These are phyloP conservation scores for Trichoderma gracile DNA, from an alignment of 2,329 filamentous ascomycete species.

Conservation along the genomic window DNA sequence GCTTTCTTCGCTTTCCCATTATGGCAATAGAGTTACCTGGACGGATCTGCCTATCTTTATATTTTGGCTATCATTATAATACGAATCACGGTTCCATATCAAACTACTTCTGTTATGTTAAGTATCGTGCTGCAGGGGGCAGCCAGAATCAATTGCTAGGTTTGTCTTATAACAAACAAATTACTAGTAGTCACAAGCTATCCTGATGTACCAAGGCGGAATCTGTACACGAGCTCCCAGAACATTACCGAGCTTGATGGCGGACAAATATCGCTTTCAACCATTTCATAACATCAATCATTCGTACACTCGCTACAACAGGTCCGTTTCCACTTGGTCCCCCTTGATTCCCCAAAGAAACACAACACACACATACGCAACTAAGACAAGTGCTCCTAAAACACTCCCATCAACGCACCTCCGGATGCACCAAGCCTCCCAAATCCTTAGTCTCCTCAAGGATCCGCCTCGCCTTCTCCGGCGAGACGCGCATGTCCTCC, in stretches of 20 bases:
- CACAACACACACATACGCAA: not conserved
- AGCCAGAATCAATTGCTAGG: not conserved
- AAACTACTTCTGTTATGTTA: too few relatives aligned
- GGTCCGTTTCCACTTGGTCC: not conserved
- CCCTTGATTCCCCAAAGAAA: not conserved
- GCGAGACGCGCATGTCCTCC: conserved; percentile 54
- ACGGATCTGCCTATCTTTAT: not conserved
- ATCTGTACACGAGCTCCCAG: not conserved
- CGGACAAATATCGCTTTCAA: not conserved
- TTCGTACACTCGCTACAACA: not conserved
- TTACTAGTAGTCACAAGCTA: not conserved
- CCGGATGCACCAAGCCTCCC: conserved; percentile 68
- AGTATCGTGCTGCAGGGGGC: not conserved
- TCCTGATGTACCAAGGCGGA: not conserved
- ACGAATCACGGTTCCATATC: not conserved
- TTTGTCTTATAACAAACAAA: not conserved
- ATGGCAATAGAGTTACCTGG: not conserved
- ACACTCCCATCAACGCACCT: conserved; percentile 33
- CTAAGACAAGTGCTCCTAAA: too few relatives aligned
- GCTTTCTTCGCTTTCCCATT: not conserved
- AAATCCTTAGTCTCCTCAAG: conserved; percentile 67
- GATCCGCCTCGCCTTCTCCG: conserved; percentile 52
- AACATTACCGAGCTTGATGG: not conserved
- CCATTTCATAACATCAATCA: conserved; percentile 1
- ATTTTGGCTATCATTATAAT: not conserved